A percentile compares a stretch with the other conserved stretches of the same genome.
phyloP scores from a whole-genome alignment of 345 rosid genomes.

The Populus alba region DNA sequence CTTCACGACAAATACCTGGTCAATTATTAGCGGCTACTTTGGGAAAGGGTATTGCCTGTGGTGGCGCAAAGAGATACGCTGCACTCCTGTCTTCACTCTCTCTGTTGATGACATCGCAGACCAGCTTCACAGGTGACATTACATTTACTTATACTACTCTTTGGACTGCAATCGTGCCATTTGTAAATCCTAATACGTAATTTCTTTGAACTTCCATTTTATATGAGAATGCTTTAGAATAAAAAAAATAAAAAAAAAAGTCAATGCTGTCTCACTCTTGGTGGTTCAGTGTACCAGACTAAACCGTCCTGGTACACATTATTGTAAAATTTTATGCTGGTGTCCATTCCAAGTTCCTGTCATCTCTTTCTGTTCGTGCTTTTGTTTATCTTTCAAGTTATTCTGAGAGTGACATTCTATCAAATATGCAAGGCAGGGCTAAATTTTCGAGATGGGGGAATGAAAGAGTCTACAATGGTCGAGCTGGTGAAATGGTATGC shows the following conservation, averaged over 20 bases:
- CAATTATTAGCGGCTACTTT: conserved; percentile 93
- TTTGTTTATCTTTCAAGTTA: not conserved
- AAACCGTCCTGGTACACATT: not conserved
- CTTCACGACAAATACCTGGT: conserved; percentile 91
- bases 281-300: conserved; percentile 1
- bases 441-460: conserved; percentile 88
- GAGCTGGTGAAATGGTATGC: conserved; percentile 67
- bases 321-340: not conserved
- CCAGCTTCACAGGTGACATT: conserved; percentile 75
- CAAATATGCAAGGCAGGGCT: conserved; percentile 46
- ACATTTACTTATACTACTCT: not conserved
- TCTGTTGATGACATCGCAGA: conserved; percentile 64
- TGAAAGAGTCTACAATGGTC: conserved; percentile 75
- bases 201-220: not conserved
- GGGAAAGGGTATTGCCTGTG: conserved; percentile 82
- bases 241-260: not conserved
- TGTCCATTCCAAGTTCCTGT: too few species aligned
- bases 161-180: not conserved
- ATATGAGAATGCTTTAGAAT: not conserved
- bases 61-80: conserved; percentile 59
- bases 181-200: not conserved
- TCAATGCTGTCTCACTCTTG: not conserved
- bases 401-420: not conserved
- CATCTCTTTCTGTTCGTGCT: not conserved
- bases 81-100: conserved; percentile 89